Base-by-base conservation (phyloP, 768 basidiomycete species). In the Strobilomyces dryophilus region DNA sequence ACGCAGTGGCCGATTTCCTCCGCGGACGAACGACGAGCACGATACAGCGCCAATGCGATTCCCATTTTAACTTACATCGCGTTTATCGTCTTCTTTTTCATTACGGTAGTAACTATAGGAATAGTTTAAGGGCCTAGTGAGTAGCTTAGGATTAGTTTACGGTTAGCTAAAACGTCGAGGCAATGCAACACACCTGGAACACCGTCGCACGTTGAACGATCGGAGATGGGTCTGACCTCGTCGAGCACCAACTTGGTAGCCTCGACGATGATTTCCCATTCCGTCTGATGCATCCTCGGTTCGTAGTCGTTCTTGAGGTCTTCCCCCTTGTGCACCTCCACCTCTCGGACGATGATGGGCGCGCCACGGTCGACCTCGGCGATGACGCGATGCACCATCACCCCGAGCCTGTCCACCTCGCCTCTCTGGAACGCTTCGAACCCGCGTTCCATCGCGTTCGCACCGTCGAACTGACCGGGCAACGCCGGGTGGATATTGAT, bases 401-500 rank as follows among this genome's bases (percentile, higher is more conserved):
- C 84, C 1, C 97, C 95, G 0, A 88, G 84, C 52, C 79, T 76
- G 31, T 76, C 74, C 44, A 95, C 85, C 66, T 95, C 87, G 0
- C 92, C 91, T 51, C 76, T 80, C 64, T 88, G 79, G 66, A 90
- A 97, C 0, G 93, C 94, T 56, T 92, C 91, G 64, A 82, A 94
- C 4, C 95, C 92, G 11, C 95, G 76, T 57, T 88, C 82, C 49
- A 98, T 88, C 1, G 95, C 93, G 61, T 90, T 80, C n/a, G 90
- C 84, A 6, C 97, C 97, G 61, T 97, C 94, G 61, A 99, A 99
- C n/a, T 87, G 84, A 2, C 94, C 93, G 0, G 95, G 95, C 2
- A 99, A 74, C 5, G 97, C 97, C 8, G 97, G 97, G 63, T 98
- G 97, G 5, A 99, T 76, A 66, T 98, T 99, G 74, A 99, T 95